These are phyloP conservation scores for Alternaria consortialis DNA, from an alignment of 2,329 filamentous ascomycete species.

Conservation along the genomic window DNA sequence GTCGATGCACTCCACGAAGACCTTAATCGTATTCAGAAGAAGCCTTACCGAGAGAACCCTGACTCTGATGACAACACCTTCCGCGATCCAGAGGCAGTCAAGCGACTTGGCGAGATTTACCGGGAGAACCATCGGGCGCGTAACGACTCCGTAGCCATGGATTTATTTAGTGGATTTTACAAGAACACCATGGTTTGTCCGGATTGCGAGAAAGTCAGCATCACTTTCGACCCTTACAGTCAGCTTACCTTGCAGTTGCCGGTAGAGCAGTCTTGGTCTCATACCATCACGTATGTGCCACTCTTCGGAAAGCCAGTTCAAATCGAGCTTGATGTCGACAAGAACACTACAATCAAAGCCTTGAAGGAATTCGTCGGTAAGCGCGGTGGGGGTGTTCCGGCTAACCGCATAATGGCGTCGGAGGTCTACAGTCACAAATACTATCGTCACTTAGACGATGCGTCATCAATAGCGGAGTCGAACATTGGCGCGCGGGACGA, in stretches of 20 bases:
- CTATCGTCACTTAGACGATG: slow-evolving; percentile 84
- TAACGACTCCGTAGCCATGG: slow-evolving; percentile 94
- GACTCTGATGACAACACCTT: slow-evolving; percentile 98
- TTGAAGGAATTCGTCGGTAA: slow-evolving; percentile 71
- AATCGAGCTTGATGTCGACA: slow-evolving; percentile 81
- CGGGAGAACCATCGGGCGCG: slow-evolving; percentile 91
- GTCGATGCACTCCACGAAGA: slow-evolving; percentile 96
- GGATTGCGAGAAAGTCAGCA: slow-evolving; percentile 91
- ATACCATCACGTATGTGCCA: slow-evolving; percentile 79
- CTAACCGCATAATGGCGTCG: slow-evolving; percentile 75
- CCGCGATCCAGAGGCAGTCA: slow-evolving; percentile 79
- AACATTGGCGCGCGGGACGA: slow-evolving; percentile 70
- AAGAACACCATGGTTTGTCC: slow-evolving; percentile 97
- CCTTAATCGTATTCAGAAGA: slow-evolving; percentile 90
- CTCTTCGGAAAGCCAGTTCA: slow-evolving; percentile 74
- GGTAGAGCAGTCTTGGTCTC: slow-evolving; percentile 82
- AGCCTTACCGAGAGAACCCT: slow-evolving; percentile 96
- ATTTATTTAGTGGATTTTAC: slow-evolving; percentile 95
- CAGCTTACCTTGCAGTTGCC: slow-evolving; percentile 91
- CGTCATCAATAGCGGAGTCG: slow-evolving; percentile 70
- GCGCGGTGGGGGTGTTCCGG: slow-evolving; percentile 61
- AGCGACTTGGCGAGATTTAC: slow-evolving; percentile 84
- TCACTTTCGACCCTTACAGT: slow-evolving; percentile 98
- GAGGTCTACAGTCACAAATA: slow-evolving; percentile 87
- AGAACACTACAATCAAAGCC: slow-evolving; percentile 72